These are phyloP conservation scores for Mallotus repandus DNA, from an alignment of 441 rosid species.

Conservation along the genomic window DNA sequence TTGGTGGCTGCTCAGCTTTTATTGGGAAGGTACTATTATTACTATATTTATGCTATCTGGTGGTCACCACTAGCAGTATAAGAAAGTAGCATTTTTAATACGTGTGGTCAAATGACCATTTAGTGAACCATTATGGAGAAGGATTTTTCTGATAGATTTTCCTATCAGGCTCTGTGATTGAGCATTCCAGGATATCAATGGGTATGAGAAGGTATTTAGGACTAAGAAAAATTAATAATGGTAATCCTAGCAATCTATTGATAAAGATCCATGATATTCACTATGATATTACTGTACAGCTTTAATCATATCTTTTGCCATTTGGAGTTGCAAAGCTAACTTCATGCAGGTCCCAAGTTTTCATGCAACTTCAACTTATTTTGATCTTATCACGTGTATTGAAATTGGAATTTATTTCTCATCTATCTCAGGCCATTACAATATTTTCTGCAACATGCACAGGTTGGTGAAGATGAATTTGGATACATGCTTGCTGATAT, in stretches of 20 bases:
- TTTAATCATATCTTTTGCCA: background rate
- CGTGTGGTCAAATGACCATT: background rate
- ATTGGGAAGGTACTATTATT: constrained; percentile 66
- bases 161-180: background rate
- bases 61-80: background rate
- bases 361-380: background rate
- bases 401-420: background rate
- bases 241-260: no score
- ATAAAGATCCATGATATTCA: background rate
- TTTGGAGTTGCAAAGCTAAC: background rate
- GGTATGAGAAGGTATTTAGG: background rate
- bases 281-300: background rate
- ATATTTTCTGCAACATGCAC: constrained; percentile 24
- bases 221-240: background rate
- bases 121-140: background rate
- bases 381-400: background rate
- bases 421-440: background rate
- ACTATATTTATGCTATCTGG: background rate
- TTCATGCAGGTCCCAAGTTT: background rate
- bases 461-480: constrained; percentile 98
- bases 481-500: constrained; percentile 92
- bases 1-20: constrained; percentile 93
- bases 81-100: background rate
- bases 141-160: background rate
- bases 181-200: background rate